Evolutionary conservation across 768 basidiomycete species (phyloP).

Genomic region (Pisolithus microcarpus): DNA sequence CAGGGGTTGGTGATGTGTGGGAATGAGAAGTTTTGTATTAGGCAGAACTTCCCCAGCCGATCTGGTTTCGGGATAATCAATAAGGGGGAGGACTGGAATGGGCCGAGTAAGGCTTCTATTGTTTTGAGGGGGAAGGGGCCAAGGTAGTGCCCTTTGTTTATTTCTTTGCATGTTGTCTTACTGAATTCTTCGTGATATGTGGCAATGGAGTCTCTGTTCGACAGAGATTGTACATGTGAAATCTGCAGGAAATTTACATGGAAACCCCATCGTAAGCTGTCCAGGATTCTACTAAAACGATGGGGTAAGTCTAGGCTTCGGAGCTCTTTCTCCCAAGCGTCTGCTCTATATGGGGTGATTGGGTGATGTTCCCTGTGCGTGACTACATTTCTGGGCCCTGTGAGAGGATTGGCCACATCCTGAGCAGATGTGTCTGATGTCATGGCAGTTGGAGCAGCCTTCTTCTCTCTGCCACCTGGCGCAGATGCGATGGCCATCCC

Average conservation of each 20-base stretch:
- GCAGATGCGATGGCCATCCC: background rate
- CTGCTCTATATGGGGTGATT: background rate
- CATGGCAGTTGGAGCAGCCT: background rate
- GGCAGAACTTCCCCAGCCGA: background rate
- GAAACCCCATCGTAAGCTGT: background rate
- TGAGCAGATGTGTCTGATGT: background rate
- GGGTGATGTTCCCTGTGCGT: background rate
- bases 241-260: background rate
- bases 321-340: background rate
- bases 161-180: background rate
- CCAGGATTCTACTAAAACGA: background rate
- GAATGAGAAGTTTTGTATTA: slow-evolving; percentile 33
- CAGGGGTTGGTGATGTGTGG: slow-evolving; percentile 4
- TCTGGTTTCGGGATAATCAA: background rate
- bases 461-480: background rate
- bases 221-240: background rate
- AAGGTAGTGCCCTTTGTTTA: background rate
- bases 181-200: background rate
- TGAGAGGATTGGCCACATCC: background rate
- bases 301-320: background rate
- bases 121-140: background rate
- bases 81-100: background rate
- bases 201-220: background rate
- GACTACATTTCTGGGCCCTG: background rate
- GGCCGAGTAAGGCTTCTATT: background rate